Base-by-base conservation (phyloP, 345 rosid genomes). In the Rhizophora apiculata region DNA sequence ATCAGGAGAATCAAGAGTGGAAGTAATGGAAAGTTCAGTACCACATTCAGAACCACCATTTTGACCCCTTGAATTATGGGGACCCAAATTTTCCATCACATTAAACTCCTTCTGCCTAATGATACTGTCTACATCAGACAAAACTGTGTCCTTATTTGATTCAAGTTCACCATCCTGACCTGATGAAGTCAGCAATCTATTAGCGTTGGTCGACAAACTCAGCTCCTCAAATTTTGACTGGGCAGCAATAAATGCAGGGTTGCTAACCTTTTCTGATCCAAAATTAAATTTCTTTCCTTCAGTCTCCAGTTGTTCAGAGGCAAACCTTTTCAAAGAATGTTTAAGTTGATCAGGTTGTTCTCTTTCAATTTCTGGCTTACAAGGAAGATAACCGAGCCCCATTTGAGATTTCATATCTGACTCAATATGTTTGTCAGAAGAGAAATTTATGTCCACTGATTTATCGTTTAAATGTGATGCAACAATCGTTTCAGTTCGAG, bases 1-100 rank as follows among this genome's bases (percentile, higher is more conserved):
- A 74, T 90, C 92, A 31, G 96, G 89, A 73, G 96, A 87, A 75
- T 90, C 99, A 53, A 95, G 96, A 39, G 97, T 88, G 34, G 96
- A 91, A 63, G 96, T 79, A 68, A 95, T 84, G 72, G 97, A 91
- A 52, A 95, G 93, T 72, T 92, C 96, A 3, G 96, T 87, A 67
- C 96, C 93, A 69, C 98, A 87, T 72, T 94, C 98, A 64, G 98
- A 93, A 39, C 84, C 88, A 74, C 82, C 81, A 56, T 74, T 68
- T 65, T 80, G 89, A 53, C 56, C 81, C 80, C 72, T 76, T 24
- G 71, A 26, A 65, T 60, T 68, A 57, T 64, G 70, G 10, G 70
- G 62, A 16, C 68, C 74, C 0, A 63, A 68, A 70, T 75, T 79
- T 78, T 82, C 97, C 56, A 72, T 58, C 18, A 71, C 8, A 43